Percentiles rank a stretch among this genome's conserved stretches.
phyloP scores from a whole-genome alignment of 306 rosid species.

The Senna tora region DNA sequence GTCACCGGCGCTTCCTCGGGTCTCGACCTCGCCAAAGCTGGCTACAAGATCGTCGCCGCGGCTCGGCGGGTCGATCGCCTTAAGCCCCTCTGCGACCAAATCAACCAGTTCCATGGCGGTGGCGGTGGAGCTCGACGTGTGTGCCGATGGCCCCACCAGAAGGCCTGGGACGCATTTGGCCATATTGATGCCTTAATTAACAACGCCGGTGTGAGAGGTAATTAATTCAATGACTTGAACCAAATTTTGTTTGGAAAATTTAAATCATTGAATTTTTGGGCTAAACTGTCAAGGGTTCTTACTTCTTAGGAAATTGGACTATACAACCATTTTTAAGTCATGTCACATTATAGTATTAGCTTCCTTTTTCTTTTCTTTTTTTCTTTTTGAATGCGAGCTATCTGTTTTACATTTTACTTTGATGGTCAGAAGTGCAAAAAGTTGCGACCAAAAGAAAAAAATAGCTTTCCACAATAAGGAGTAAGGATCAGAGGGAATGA shows the following conservation, averaged over 20 bases:
- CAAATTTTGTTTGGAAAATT: background rate
- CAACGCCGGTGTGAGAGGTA: conserved; percentile 84
- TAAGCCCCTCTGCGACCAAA: conserved; percentile 58
- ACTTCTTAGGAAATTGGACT: background rate
- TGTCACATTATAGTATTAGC: background rate
- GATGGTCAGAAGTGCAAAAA: no score
- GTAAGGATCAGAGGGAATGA: no score
- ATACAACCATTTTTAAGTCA: background rate
- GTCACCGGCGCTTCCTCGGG: conserved; percentile 93
- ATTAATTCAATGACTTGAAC: background rate
- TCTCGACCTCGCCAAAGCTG: conserved; percentile 69
- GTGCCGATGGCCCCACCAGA: conserved; percentile 52
- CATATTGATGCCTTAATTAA: conserved; percentile 69
- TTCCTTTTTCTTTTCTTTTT: no score
- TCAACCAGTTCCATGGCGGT: conserved; percentile 55
- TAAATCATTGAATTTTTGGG: background rate
- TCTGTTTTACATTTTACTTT: no score
- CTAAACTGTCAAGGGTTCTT: background rate
- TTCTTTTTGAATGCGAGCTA: no score
- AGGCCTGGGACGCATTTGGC: conserved; percentile 86
- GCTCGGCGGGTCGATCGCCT: conserved; percentile 78
- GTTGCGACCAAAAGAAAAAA: no score
- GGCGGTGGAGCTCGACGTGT: conserved; percentile 69
- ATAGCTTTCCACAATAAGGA: background rate
- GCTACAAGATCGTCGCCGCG: conserved; percentile 62